Evolutionary conservation across 148 eudicot genomes (phyloP).

Genomic region (Vaccinium macrocarpon): DNA sequence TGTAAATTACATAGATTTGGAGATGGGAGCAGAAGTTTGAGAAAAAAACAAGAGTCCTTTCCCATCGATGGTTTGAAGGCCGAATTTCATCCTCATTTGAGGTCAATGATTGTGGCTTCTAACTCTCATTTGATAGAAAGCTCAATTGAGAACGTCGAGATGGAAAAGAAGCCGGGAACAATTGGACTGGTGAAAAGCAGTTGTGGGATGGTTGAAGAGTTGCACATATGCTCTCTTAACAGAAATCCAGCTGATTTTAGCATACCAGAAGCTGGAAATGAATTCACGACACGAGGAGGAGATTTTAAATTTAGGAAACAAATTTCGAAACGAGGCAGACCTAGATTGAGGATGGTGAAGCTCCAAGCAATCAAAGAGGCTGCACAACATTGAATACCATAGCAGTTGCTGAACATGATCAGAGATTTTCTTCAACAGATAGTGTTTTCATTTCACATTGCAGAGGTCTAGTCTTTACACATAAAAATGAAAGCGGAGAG

Average conservation of each 20-base stretch:
- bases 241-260: slow-evolving; percentile 26
- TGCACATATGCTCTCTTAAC: slow-evolving; percentile 16
- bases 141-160: slow-evolving; percentile 2
- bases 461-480: neutral
- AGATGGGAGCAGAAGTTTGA: slow-evolving; percentile 12
- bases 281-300: slow-evolving; percentile 16
- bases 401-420: neutral
- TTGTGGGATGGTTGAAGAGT: neutral
- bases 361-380: slow-evolving; percentile 9
- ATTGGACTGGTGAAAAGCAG: neutral
- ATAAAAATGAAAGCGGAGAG: neutral
- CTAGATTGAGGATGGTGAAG: slow-evolving; percentile 16
- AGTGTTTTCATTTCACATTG: neutral
- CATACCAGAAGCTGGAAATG: slow-evolving; percentile 19
- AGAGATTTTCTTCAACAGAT: neutral
- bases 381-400: slow-evolving; percentile 11
- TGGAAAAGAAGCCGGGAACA: neutral
- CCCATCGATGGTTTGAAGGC: neutral
- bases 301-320: slow-evolving; percentile 4
- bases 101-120: slow-evolving; percentile 3
- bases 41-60: slow-evolving; percentile 6
- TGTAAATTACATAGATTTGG: neutral
- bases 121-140: slow-evolving; percentile 3
- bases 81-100: slow-evolving; percentile 4
- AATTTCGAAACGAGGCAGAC: slow-evolving; percentile 17